These are phyloP conservation scores for grape (Vitis vinifera) DNA, from an alignment of 164 flowering plant species.

Conservation along the genomic window DNA sequence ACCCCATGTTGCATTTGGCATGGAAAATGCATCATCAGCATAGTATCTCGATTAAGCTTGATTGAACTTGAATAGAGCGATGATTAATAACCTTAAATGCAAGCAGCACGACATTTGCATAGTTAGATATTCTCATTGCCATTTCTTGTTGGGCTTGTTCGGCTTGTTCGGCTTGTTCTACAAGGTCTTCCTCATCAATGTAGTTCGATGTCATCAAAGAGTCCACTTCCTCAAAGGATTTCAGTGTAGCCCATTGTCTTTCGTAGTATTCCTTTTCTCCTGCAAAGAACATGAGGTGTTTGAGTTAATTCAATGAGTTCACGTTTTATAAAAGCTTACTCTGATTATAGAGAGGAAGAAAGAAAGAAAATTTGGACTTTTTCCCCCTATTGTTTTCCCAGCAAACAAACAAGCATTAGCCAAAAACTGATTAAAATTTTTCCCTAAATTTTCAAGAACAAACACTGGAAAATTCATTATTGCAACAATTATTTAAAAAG, in stretches of 20 bases:
- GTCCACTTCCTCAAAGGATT: conserved; percentile 68
- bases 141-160: conserved; percentile 42
- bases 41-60: not conserved
- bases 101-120: conserved; percentile 42
- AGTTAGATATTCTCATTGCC: conserved; percentile 59
- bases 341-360: not conserved
- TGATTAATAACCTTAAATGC: conserved; percentile 41
- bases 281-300: conserved; percentile 18
- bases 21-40: not conserved
- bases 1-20: not conserved
- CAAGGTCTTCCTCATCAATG: conserved; percentile 26
- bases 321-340: not conserved
- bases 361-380: not conserved
- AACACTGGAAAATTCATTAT: too few relatives aligned
- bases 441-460: too few relatives aligned
- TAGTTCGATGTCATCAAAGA: conserved; percentile 19
- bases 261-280: conserved; percentile 72
- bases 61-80: too few relatives aligned
- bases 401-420: too few relatives aligned
- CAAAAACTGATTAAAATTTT: too few relatives aligned
- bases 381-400: too few relatives aligned
- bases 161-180: conserved; percentile 23
- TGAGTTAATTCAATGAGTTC: not conserved
- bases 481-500: too few relatives aligned
- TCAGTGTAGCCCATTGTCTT: conserved; percentile 48